A percentile compares a stretch with the other conserved stretches of the same genome.
phyloP scores from a whole-genome alignment of 2,329 filamentous ascomycete genomes.

The Chalaropsis thielavioides region DNA sequence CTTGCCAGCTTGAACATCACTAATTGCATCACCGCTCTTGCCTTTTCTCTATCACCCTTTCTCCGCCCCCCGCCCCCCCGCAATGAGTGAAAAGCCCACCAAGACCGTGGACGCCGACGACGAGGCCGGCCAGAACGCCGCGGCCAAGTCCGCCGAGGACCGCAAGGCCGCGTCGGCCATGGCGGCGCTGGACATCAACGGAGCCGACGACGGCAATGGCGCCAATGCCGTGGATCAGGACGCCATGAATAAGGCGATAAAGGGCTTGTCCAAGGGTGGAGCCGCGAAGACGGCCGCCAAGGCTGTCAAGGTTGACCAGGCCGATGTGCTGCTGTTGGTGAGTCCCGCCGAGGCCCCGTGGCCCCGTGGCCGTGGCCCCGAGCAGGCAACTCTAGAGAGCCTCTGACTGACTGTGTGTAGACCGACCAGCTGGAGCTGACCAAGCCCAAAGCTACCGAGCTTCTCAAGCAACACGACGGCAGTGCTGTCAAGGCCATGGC shows the following conservation, averaged over 20 bases:
- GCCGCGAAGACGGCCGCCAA: conserved; percentile 16
- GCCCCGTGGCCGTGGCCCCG: no score
- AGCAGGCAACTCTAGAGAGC: no score
- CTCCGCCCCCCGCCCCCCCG: background rate
- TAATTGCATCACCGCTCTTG: background rate
- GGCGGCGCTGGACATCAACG: conserved; percentile 48
- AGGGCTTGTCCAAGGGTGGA: conserved; percentile 32
- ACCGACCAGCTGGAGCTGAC: conserved; percentile 57
- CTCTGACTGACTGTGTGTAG: conserved; percentile 25
- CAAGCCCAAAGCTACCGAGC: conserved; percentile 58
- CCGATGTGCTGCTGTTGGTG: conserved; percentile 56
- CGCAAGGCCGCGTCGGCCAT: conserved; percentile 63
- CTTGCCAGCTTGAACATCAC: background rate
- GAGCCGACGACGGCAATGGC: conserved; percentile 32
- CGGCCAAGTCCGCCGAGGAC: conserved; percentile 56
- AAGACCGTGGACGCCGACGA: conserved; percentile 31
- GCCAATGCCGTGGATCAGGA: conserved; percentile 50
- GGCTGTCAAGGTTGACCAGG: conserved; percentile 59
- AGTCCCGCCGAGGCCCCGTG: conserved; percentile 22
- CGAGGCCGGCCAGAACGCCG: conserved; percentile 38
- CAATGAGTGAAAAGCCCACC: background rate
- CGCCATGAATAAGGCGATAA: conserved; percentile 58
- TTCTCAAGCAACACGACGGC: conserved; percentile 58
- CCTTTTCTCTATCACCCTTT: background rate
- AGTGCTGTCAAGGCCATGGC: conserved; percentile 52